These are phyloP conservation scores for Metschnikowia similis DNA, from an alignment of 805 yeast species.

Conservation along the genomic window DNA sequence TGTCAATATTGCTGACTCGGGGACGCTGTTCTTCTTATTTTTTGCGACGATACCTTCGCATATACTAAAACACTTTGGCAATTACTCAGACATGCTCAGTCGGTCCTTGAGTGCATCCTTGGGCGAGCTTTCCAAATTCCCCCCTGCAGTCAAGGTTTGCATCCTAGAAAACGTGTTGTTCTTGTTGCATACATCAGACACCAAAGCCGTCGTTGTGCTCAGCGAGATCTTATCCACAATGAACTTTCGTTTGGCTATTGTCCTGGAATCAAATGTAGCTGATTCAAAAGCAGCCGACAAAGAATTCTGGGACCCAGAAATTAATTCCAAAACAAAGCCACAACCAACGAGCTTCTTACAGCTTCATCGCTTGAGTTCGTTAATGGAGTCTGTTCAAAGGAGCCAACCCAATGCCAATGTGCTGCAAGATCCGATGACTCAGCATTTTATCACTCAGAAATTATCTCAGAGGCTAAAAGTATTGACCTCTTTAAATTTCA, in stretches of 20 bases:
- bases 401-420: no score
- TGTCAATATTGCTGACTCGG: conserved; percentile 2
- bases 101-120: neutral
- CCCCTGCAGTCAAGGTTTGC: neutral
- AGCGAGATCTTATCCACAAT: neutral
- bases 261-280: neutral
- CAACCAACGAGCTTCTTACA: neutral
- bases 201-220: neutral
- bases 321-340: neutral
- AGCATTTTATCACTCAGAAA: neutral
- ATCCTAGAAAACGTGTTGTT: neutral
- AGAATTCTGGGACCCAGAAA: neutral
- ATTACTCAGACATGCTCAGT: neutral
- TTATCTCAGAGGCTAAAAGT: neutral
- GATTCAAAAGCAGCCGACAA: neutral
- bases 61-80: neutral
- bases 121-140: neutral
- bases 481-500: conserved; percentile 1
- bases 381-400: neutral
- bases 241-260: neutral
- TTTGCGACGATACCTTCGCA: neutral
- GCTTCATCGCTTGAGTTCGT: neutral
- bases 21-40: neutral
- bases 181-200: neutral
- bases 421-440: neutral